Base-by-base conservation (phyloP, 2,329 filamentous ascomycete species). In the Westerdykella ornata region DNA sequence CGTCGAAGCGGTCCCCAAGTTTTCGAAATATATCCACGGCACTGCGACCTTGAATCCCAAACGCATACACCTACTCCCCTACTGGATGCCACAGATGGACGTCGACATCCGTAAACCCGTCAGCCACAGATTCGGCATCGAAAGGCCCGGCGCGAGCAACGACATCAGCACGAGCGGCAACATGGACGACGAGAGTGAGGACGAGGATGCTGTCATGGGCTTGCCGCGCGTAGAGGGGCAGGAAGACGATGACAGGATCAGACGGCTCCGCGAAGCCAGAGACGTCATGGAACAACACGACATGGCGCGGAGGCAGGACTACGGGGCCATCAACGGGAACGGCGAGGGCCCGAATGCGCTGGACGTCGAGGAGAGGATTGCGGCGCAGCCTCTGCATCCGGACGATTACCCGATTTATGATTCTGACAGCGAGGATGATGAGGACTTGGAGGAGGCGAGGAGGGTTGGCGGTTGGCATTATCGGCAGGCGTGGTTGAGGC, bases 41-140 rank as follows among this genome's bases (percentile, higher is more conserved):
- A 88, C 84, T 1, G 90, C 90, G 8, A 85, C 80, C 9, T 70
- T 98, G 35, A 94, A 96, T 65, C 89, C 89, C 0, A 77, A 82
- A 34, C 81, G 85, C 41, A 98, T 98, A 66, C 74, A 96, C 36
- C 75, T 98, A 11, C 74, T 98, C 5, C 92, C 92, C 1, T 98
- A 87, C 73, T 98, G 92, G 92, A 86, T 90, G 74, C 92, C 92
- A 1, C 92, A 98, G 68, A 98, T 98, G 92, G 83, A 94, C 52
- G 81, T 94, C 17, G 92, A 98, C 60, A 98, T 98, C 56, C 85
- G 89, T 52, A 98, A 98, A 68, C 88, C 92, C 1, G 78, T 81
- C 20, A 88, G 80, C 3, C 88, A 92, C 57, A 81, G 84, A 53
- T 97, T 97, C 62, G 92, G 92, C 41, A 96, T 98, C 54, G 84